Percentiles rank a stretch among this genome's conserved stretches.
Conservation (phyloP, 768 basidiomycete species). For the Suillus plorans region DNA sequence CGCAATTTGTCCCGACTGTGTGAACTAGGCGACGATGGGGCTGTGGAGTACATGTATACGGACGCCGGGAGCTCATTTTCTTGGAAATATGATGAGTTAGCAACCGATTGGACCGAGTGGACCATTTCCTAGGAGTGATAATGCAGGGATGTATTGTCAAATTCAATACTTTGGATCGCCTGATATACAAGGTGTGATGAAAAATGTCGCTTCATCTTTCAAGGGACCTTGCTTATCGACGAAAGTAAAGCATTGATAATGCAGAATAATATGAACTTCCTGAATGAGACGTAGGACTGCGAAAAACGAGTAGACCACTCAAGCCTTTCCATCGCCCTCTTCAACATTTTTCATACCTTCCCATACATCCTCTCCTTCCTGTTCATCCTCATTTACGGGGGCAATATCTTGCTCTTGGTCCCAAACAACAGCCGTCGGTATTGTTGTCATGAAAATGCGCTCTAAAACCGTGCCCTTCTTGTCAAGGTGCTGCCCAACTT, state of each 20-base stretch:
- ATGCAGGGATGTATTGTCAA: not conserved
- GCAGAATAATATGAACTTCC: not conserved
- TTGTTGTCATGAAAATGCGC: slow-evolving; percentile 61
- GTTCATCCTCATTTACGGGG: slow-evolving; percentile 19
- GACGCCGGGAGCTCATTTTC: not conserved
- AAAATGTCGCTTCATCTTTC: not conserved
- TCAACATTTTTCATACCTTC: slow-evolving; percentile 57
- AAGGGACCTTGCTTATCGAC: not conserved
- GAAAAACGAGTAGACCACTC: slow-evolving; percentile 7
- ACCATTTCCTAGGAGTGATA: not conserved
- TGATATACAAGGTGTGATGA: not conserved
- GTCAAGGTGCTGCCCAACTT: slow-evolving; percentile 50
- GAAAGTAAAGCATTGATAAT: not conserved
- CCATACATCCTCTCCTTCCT: slow-evolving; percentile 67
- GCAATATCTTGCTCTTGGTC: slow-evolving; percentile 36
- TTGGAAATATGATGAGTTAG: not conserved
- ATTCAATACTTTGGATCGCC: not conserved
- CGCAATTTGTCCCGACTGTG: not conserved
- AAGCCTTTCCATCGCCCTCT: slow-evolving; percentile 34
- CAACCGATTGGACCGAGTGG: not conserved
- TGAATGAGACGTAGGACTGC: not conserved
- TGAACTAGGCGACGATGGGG: not conserved
- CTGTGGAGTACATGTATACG: not conserved
- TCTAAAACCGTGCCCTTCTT: slow-evolving; percentile 60
- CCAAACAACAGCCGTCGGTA: slow-evolving; percentile 66